Evolutionary conservation across 192 early-diverging fungal species (phyloP), one percentile per base, ranked within the genome.

Genomic region (Coemansia sp.): DNA sequence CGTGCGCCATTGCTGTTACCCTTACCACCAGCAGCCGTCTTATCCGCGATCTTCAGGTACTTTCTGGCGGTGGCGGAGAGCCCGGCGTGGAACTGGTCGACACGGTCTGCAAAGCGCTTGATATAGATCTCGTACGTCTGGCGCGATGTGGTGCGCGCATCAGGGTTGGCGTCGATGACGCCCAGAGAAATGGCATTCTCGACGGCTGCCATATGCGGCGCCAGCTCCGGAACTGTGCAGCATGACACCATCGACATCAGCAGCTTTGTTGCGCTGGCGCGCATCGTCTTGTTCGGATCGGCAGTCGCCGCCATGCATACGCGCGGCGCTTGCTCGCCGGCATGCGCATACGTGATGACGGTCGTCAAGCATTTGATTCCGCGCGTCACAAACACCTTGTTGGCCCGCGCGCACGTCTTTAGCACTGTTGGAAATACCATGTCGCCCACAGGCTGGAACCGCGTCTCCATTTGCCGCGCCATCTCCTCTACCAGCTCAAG

Each of bases 311-410:
- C 78, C 23, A 85, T 77, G 61, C 86, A 86, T 24, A 91, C 80
- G 21, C 77, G 83, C 9, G 86, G 85, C 8, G 88, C 74, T 26
- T 87, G 74, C 23, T 79, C 71, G 10, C 88, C 72, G 9, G 89
- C 59, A 26, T 86, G 81, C 14, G 84, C 75, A 21, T 85, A 69
- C n/a, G 85, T 85, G 62, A 93, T 87, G 0, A 92, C 88, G 2
- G 80, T 81, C 16, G 79, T 86, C 39, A 92, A 68, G 30, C 89
- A 87, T 63, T 85, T 84, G 34, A 86, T 67, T 6, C 87, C 88
- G 51, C 88, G 85, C 5, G 76, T 81, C 36, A 90, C 86, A 78
- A 89, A 87, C 30, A 93, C 87, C 66, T 90, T 90, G 81, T 92
- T 93, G n/a, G 90, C 86, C 18, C 90, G 88, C 11, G 79, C 83